Evolutionary conservation across 805 yeast species (phyloP).

Genomic region (Allodekkera sacchari): DNA sequence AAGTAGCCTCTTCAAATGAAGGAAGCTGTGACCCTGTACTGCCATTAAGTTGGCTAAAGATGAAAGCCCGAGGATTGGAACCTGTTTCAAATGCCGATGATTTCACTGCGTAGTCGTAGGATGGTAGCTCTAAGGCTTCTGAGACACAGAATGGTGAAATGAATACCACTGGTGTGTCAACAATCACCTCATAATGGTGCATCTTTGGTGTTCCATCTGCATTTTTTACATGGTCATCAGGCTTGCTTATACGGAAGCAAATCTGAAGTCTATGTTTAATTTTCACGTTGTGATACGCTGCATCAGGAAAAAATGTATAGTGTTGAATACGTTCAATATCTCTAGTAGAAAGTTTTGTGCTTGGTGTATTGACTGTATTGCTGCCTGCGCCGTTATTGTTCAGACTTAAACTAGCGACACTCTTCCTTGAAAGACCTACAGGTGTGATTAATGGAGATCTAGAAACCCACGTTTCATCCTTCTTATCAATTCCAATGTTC

Average conservation of each 20-base stretch:
- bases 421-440: constrained; percentile 4
- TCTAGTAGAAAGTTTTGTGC: constrained; percentile 4
- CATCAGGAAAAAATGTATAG: constrained; percentile 47
- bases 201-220: constrained; percentile 31
- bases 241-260: constrained; percentile 58
- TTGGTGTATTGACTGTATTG: no score
- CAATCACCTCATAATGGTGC: constrained; percentile 74
- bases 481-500: constrained; percentile 5
- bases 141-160: constrained; percentile 33
- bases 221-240: constrained; percentile 34
- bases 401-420: no score
- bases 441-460: constrained; percentile 16
- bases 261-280: constrained; percentile 64
- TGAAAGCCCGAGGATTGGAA: constrained; percentile 5
- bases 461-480: constrained; percentile 9
- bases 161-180: constrained; percentile 64
- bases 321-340: constrained; percentile 12
- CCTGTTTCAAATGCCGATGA: constrained; percentile 11
- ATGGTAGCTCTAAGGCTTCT: constrained; percentile 29
- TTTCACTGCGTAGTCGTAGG: constrained; percentile 28
- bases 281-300: constrained; percentile 53
- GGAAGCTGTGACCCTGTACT: constrained; percentile 32
- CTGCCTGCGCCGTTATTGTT: no score
- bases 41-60: constrained; percentile 6
- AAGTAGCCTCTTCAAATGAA: constrained; percentile 58